Evolutionary conservation across 345 rosid genomes (phyloP), one percentile per base, ranked within the genome.

Genomic region (Balakata baccata): DNA sequence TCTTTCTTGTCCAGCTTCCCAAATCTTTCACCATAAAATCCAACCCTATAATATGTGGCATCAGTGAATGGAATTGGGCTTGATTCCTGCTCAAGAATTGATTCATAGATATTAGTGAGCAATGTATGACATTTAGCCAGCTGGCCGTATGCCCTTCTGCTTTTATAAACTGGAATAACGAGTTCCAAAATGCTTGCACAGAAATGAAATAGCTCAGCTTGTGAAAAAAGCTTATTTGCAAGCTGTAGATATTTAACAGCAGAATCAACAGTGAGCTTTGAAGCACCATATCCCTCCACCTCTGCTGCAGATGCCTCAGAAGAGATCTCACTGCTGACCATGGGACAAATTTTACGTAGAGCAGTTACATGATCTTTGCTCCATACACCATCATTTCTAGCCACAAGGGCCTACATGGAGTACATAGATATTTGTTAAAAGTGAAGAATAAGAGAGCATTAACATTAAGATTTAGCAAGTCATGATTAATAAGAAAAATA

Each of bases 271-370:
- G 99, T 95, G 72, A 95, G 98, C 83, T 95, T 95, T 52, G 99
- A 95, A 85, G 99, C 92, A 77, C 99, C 98, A 76, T 95, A 95
- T 51, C 99, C 99, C 87, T 95, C 99, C 9, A 95, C 99, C 84
- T 95, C 99, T 11, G 99, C 99, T 7, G 98, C 99, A 58, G 98
- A 89, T 70, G 99, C 96, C 87, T 95, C 98, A 17, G 94, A 84
- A 43, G 88, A 84, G 68, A 95, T 91, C 84, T 95, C 99, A 52
- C 86, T 83, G 82, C 90, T 92, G 68, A 91, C 98, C 95, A 92
- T 89, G 8, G 99, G 99, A 70, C 99, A 95, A 66, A 92, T 91
- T 85, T 92, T 95, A 71, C 93, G 93, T 64, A 95, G 79, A 72
- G 97, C 86, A 68, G 90, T 79, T 45, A 85, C 88, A 54, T 95